Base-by-base conservation (phyloP, 139 green algal species). In the Chlorella sp. region DNA sequence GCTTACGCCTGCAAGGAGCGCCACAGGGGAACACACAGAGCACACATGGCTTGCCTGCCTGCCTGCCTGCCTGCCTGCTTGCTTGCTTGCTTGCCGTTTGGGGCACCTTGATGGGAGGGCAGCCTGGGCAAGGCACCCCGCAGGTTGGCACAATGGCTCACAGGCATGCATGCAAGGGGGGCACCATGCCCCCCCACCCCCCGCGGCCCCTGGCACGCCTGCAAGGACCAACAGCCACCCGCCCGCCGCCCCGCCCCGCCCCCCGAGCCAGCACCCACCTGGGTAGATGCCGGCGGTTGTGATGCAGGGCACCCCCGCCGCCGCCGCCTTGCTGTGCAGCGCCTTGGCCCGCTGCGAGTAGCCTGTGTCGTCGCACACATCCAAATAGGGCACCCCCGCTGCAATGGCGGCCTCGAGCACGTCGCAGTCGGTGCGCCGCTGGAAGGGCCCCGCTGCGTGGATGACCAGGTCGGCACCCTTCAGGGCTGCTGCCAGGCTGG, bases 401-500 rank as follows among this genome's bases (percentile, higher is more conserved):
- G 92, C 92, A 0, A 99, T 97, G n/a, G 94, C 93, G 28, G 97
- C 95, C 80, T 98, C 95, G 64, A 99, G 89, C 92, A 96, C 88
- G 18, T 32, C n/a, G 53, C 73, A 89, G 36, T 81, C 36, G 68
- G 53, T 24, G 26, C 89, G 79, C 42, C 95, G 92, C 94, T 99
- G 98, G 93, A 99, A 99, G 48, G 98, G 98, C 2, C 97, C 97
- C 2, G 97, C 97, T 16, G 94, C 91, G 88, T 99, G 97, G 22
- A 99, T 93, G 61, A 87, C 80, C 32, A 91, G 48, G 68, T 91
- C 88, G 0, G 81, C 88, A 0, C 88, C 88, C 7, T 66, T 60
- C 11, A 91, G 80, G 28, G 80, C 88, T 16, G 61, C 61, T 3
- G 37, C 68, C 40, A 95, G 75, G 32, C 89, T 93, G 34, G 89